Conservation (phyloP, 2,329 filamentous ascomycete species). For the Trichoderma harzianum region DNA sequence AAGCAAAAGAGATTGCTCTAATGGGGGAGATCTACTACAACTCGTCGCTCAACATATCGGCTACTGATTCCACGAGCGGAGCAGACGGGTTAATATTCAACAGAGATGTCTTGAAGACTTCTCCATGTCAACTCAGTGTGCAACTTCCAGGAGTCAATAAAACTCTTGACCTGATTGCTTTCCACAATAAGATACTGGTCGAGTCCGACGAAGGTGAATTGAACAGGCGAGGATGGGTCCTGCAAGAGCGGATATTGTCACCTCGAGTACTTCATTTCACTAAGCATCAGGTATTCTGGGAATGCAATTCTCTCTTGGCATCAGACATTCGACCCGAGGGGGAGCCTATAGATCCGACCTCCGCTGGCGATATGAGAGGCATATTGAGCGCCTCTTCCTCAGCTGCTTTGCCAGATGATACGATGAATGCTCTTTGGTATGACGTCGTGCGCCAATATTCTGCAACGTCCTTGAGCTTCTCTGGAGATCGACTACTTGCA, state of each 20-base stretch:
- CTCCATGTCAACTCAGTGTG: conserved; percentile 12
- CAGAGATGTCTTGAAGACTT: conserved; percentile 6
- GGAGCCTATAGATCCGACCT: background rate
- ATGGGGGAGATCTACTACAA: conserved; percentile 23
- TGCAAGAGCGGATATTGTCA: conserved; percentile 13
- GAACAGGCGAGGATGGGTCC: conserved; percentile 14
- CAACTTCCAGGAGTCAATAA: background rate
- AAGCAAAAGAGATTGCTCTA: conserved; percentile 11
- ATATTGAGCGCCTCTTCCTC: background rate
- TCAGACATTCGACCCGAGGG: background rate
- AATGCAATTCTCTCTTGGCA: background rate
- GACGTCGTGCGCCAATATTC: background rate
- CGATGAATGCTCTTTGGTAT: background rate
- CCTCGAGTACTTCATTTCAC: background rate
- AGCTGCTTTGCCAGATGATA: background rate
- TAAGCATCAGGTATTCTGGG: background rate
- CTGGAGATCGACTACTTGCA: background rate
- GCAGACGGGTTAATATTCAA: conserved; percentile 16
- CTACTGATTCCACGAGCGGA: conserved; percentile 16
- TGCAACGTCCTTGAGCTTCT: background rate
- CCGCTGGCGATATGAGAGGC: background rate
- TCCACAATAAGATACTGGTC: background rate
- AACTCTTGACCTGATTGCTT: background rate
- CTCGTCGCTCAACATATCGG: conserved; percentile 21
- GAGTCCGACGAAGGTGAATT: background rate